A percentile compares a stretch with the other conserved stretches of the same genome.
These are phyloP conservation scores for Penicillium sp. DNA, from an alignment of 2,329 filamentous ascomycete species.

Conservation along the genomic window DNA sequence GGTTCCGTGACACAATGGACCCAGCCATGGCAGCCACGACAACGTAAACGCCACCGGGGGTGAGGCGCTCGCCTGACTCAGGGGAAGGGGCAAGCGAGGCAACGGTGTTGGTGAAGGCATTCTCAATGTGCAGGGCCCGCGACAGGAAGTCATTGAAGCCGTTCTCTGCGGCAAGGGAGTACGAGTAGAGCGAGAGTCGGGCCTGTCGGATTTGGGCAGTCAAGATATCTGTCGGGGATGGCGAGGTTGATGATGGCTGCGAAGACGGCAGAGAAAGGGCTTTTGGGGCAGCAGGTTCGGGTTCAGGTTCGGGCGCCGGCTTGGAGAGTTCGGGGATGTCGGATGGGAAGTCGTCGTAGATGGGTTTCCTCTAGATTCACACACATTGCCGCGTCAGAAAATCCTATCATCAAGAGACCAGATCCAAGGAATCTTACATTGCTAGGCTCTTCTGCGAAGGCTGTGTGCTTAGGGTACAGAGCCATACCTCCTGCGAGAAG, in stretches of 20 bases:
- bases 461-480: slow-evolving; percentile 38
- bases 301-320: slow-evolving; percentile 8
- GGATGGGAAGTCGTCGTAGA: slow-evolving; percentile 40
- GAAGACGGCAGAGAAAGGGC: slow-evolving; percentile 14
- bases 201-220: slow-evolving; percentile 73
- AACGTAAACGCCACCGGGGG: slow-evolving; percentile 87
- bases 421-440: slow-evolving; percentile 20
- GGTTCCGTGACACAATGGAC: slow-evolving; percentile 81
- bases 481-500: slow-evolving; percentile 39
- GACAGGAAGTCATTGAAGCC: slow-evolving; percentile 77
- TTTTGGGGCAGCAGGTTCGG: slow-evolving; percentile 12
- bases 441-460: slow-evolving; percentile 40
- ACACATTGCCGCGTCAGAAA: slow-evolving; percentile 15
- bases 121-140: slow-evolving; percentile 75
- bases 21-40: slow-evolving; percentile 92
- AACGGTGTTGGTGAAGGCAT: slow-evolving; percentile 81
- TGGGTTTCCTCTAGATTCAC: slow-evolving; percentile 38
- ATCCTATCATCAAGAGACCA: neutral
- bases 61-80: slow-evolving; percentile 78
- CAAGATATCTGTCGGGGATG: slow-evolving; percentile 83
- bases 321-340: slow-evolving; percentile 27
- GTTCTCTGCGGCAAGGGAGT: slow-evolving; percentile 70
- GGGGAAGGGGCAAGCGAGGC: slow-evolving; percentile 80
- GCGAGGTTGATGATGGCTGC: slow-evolving; percentile 37
- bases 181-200: slow-evolving; percentile 72